Percentiles rank a stretch among this genome's conserved stretches.
phyloP scores from a whole-genome alignment of 495 filamentous ascomycete species.

The Venustampulla echinocandica region DNA sequence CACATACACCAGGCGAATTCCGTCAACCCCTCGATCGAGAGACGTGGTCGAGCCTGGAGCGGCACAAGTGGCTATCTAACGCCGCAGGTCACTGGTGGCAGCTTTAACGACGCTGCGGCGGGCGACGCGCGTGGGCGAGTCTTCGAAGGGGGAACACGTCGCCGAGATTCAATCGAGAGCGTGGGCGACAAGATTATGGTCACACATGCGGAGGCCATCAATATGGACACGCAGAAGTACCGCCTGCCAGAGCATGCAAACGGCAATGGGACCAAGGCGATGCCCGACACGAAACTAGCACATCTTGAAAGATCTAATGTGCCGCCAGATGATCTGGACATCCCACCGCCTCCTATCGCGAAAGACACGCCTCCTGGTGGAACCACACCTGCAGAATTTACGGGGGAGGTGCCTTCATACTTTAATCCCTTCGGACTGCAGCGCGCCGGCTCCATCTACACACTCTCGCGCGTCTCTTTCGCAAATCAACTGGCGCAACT shows the following conservation, averaged over 20 bases:
- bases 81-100: constrained; percentile 20
- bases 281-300: constrained; percentile 40
- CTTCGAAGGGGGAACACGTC: constrained; percentile 18
- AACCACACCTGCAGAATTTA: constrained; percentile 28
- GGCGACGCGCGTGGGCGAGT: constrained; percentile 8
- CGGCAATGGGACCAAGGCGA: constrained; percentile 51
- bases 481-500: constrained; percentile 82
- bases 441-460: constrained; percentile 75
- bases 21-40: constrained; percentile 9
- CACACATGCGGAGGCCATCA: constrained; percentile 25
- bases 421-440: constrained; percentile 47
- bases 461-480: constrained; percentile 81
- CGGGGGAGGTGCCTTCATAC: constrained; percentile 31
- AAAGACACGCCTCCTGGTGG: constrained; percentile 37
- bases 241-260: constrained; percentile 52
- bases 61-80: constrained; percentile 19
- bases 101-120: constrained; percentile 5
- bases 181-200: constrained; percentile 12
- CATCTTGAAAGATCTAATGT: constrained; percentile 37
- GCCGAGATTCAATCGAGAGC: constrained; percentile 11
- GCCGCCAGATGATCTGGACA: constrained; percentile 29
- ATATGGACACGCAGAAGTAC: constrained; percentile 58
- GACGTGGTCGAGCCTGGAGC: constrained; percentile 55
- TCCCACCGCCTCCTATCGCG: constrained; percentile 30
- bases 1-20: constrained; percentile 45